A percentile compares a stretch with the other conserved stretches of the same genome.
Evolutionary conservation across 2,329 filamentous ascomycete genomes (phyloP).

Genomic region (Penicillium sp.): DNA sequence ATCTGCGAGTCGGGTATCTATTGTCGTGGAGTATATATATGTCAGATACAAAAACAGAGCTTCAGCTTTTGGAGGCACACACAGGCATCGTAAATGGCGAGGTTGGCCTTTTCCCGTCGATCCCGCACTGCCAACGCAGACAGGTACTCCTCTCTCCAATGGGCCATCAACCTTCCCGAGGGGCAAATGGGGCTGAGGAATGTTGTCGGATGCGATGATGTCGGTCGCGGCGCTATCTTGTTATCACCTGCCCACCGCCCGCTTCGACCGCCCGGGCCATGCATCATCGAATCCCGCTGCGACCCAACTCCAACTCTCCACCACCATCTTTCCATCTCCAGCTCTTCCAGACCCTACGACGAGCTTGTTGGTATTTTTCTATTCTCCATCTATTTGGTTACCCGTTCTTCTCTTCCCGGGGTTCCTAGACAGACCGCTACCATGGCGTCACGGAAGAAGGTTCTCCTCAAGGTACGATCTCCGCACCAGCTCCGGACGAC

Average conservation of each 20-base stretch:
- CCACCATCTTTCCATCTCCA: slow-evolving; percentile 3
- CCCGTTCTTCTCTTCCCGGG: not conserved
- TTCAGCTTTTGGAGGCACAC: slow-evolving; percentile 15
- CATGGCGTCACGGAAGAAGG: slow-evolving; percentile 87
- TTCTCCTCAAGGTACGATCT: slow-evolving; percentile 76
- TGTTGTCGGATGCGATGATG: slow-evolving; percentile 24
- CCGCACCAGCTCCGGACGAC: slow-evolving; percentile 18
- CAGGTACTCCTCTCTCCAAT: slow-evolving; percentile 83
- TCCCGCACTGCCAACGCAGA: slow-evolving; percentile 73
- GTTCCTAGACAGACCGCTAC: slow-evolving; percentile 19
- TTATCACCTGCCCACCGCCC: slow-evolving; percentile 33
- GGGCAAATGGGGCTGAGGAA: slow-evolving; percentile 17
- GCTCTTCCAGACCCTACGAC: not conserved
- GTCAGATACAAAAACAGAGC: slow-evolving; percentile 27
- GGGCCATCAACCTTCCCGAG: slow-evolving; percentile 54
- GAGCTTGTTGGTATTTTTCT: slow-evolving; percentile 1
- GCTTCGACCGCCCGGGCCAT: slow-evolving; percentile 37
- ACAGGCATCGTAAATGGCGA: slow-evolving; percentile 80
- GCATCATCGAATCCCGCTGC: slow-evolving; percentile 38
- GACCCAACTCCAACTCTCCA: slow-evolving; percentile 31
- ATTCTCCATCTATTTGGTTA: not conserved
- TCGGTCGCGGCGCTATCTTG: slow-evolving; percentile 17
- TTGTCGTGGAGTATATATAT: slow-evolving; percentile 14
- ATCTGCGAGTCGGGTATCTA: slow-evolving; percentile 70
- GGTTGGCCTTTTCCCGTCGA: slow-evolving; percentile 67